A percentile compares a stretch with the other conserved stretches of the same genome.
Conservation (phyloP, 2,329 filamentous ascomycete species). For the Penicillium occitanis region DNA sequence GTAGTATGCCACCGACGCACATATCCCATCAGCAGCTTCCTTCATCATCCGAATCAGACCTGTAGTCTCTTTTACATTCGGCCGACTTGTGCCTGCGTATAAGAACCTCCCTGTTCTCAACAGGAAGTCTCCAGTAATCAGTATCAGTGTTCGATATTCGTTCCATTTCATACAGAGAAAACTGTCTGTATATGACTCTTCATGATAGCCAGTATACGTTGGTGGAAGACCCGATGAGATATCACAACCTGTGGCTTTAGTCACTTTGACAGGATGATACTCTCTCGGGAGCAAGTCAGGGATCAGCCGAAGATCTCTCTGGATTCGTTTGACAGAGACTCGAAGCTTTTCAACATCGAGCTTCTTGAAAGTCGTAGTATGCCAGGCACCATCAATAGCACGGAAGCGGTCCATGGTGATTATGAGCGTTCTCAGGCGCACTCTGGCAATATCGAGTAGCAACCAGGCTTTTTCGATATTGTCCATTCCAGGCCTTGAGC, state of each 20-base stretch:
- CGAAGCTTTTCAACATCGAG: conserved; percentile 6
- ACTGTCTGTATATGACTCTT: background rate
- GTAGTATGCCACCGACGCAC: conserved; percentile 3
- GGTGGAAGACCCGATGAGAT: background rate
- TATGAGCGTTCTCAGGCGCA: background rate
- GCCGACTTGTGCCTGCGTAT: conserved; percentile 1
- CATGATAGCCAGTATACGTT: background rate
- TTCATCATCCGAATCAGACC: background rate
- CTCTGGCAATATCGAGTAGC: background rate
- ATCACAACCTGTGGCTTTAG: background rate
- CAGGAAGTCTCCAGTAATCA: conserved; percentile 7
- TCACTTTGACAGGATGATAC: background rate
- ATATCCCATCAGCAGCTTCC: conserved; percentile 9
- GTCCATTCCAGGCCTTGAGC: background rate
- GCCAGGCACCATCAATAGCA: background rate
- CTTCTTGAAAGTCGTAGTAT: background rate
- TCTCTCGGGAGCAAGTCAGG: background rate
- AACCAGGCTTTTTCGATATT: conserved; percentile 5
- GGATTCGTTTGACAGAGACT: background rate
- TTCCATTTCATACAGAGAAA: conserved; percentile 11
- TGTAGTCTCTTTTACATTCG: conserved; percentile 2
- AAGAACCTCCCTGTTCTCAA: background rate
- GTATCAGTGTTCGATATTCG: background rate
- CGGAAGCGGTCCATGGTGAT: background rate
- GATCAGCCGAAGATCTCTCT: background rate